phyloP scores from a whole-genome alignment of 371 early-diverging fungal species.

The Parasitella parasitica region DNA sequence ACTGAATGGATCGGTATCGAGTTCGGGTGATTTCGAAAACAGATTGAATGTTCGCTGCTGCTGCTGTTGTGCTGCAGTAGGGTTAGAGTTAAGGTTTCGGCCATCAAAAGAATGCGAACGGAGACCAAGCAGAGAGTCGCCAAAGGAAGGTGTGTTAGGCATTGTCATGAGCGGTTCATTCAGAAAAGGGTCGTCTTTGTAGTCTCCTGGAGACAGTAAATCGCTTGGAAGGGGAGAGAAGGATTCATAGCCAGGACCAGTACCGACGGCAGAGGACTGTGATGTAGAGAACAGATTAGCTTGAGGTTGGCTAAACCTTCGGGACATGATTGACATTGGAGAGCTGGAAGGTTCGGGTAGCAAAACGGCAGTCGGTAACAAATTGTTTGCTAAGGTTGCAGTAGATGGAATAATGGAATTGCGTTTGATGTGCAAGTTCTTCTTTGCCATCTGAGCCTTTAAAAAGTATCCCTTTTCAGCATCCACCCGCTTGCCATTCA shows the following conservation, averaged over 20 bases:
- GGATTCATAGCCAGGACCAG: conserved; percentile 18
- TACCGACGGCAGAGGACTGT: conserved; percentile 10
- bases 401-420: conserved; percentile 6
- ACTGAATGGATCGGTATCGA: conserved; percentile 14
- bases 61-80: background rate
- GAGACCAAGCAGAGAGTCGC: conserved; percentile 29
- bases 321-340: conserved; percentile 14
- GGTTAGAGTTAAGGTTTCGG: conserved; percentile 5
- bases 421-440: conserved; percentile 48
- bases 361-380: background rate
- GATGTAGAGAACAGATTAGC: conserved; percentile 36
- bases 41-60: background rate
- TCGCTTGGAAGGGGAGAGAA: conserved; percentile 65
- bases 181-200: conserved; percentile 53
- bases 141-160: conserved; percentile 22
- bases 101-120: conserved; percentile 41
- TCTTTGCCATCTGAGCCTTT: conserved; percentile 54
- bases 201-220: conserved; percentile 59
- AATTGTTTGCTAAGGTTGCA: background rate
- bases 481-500: conserved; percentile 42
- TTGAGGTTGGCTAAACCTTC: conserved; percentile 27
- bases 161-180: conserved; percentile 35
- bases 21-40: conserved; percentile 12
- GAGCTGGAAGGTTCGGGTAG: conserved; percentile 7
- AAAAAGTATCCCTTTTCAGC: conserved; percentile 35